phyloP scores from a whole-genome alignment of 192 early-diverging fungal genomes.

The Coemansia sp. region DNA sequence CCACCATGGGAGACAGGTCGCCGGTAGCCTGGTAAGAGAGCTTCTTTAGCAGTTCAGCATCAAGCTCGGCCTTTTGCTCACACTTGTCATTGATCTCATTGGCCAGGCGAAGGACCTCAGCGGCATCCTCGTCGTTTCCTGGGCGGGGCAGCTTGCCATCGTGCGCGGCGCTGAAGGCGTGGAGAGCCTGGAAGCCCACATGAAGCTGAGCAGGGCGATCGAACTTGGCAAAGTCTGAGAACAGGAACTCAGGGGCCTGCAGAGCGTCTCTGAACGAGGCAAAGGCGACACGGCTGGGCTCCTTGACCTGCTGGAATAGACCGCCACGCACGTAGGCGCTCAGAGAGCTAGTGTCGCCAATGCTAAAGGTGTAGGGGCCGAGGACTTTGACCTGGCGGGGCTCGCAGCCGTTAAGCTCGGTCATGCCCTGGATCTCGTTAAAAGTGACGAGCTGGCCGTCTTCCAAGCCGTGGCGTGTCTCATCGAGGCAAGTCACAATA shows the following conservation, averaged over 20 bases:
- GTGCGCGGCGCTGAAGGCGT: conserved; percentile 64
- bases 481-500: conserved; percentile 93
- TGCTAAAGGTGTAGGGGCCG: conserved; percentile 96
- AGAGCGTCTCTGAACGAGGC: conserved; percentile 72
- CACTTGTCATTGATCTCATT: conserved; percentile 68
- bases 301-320: conserved; percentile 95
- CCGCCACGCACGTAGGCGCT: conserved; percentile 80
- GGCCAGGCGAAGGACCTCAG: conserved; percentile 70
- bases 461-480: conserved; percentile 95
- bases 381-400: conserved; percentile 82
- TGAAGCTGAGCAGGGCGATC: conserved; percentile 93
- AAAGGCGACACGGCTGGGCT: conserved; percentile 82
- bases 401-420: conserved; percentile 74
- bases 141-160: conserved; percentile 78
- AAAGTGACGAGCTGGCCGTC: conserved; percentile 97
- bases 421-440: conserved; percentile 90
- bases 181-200: conserved; percentile 93
- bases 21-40: conserved; percentile 86
- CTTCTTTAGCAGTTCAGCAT: conserved; percentile 84
- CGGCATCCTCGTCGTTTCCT: conserved; percentile 81
- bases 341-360: conserved; percentile 82
- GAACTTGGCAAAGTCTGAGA: conserved; percentile 97
- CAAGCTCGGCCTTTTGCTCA: conserved; percentile 72
- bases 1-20: conserved; percentile 91
- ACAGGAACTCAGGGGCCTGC: conserved; percentile 75